Conservation (phyloP, 2,329 filamentous ascomycete genomes). For the Diplodia sapinea region DNA sequence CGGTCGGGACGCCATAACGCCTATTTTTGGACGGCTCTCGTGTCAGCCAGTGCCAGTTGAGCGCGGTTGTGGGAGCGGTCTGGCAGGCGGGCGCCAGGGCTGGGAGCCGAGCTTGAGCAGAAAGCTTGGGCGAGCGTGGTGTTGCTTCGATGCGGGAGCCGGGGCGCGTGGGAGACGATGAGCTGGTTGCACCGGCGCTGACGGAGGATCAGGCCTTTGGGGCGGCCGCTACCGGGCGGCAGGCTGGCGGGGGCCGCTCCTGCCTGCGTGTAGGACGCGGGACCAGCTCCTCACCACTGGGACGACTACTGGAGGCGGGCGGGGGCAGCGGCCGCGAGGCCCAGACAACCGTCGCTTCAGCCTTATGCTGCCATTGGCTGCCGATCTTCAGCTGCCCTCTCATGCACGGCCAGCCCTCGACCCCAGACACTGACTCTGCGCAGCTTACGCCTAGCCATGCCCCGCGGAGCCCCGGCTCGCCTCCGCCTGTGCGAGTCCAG, state of each 20-base stretch:
- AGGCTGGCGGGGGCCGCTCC: background rate
- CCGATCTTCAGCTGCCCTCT: constrained; percentile 1
- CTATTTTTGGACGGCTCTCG: constrained; percentile 18
- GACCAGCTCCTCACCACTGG: background rate
- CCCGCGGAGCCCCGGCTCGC: background rate
- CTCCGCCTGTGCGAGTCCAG: constrained; percentile 17
- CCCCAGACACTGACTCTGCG: constrained; percentile 10
- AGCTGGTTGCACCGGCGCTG: background rate
- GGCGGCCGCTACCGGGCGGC: background rate
- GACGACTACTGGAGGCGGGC: too few species aligned
- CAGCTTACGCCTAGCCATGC: constrained; percentile 24
- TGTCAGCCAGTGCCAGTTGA: background rate
- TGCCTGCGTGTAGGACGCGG: background rate
- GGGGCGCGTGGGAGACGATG: background rate
- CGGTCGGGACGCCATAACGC: background rate
- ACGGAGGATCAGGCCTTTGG: background rate
- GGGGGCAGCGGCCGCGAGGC: background rate
- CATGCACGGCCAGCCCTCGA: too few species aligned
- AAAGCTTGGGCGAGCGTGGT: constrained; percentile 10
- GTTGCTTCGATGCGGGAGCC: background rate
- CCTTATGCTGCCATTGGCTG: constrained; percentile 23
- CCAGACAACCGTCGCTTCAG: constrained; percentile 21
- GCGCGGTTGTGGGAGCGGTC: background rate
- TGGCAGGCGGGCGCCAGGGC: background rate
- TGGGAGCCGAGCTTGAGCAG: background rate